These are phyloP conservation scores for Citropsis articulata DNA, from an alignment of 345 rosid species.

Conservation along the genomic window DNA sequence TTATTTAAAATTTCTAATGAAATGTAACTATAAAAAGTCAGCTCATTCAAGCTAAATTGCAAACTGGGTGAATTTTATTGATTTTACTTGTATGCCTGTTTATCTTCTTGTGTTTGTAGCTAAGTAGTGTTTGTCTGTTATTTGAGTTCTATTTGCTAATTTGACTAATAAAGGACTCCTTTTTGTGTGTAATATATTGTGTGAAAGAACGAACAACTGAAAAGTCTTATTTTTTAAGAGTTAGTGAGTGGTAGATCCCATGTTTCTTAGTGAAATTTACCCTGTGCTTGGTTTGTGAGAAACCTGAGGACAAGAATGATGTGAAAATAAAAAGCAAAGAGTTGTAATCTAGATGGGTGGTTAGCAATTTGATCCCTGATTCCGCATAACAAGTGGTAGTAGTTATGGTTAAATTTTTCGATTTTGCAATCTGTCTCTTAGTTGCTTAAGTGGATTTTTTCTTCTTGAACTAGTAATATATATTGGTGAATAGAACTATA, in stretches of 20 bases:
- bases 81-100: neutral
- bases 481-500: neutral
- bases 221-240: neutral
- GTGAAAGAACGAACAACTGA: neutral
- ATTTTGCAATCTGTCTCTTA: neutral
- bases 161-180: neutral
- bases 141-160: neutral
- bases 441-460: neutral
- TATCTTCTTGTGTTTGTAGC: neutral
- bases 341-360: neutral
- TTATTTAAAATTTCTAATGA: neutral
- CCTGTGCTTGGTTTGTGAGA: neutral
- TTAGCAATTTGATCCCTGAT: neutral
- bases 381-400: neutral
- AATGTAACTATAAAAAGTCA: neutral
- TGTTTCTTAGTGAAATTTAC: neutral
- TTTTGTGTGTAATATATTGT: neutral
- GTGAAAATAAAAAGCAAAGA: neutral
- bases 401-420: neutral
- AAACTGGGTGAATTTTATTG: neutral
- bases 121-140: neutral
- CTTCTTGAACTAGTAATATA: neutral
- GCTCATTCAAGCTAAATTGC: neutral
- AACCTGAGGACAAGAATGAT: neutral
- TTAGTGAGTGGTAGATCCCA: neutral